phyloP scores from a whole-genome alignment of 352 stramenopile species.

The Phytophthora brassicae region DNA sequence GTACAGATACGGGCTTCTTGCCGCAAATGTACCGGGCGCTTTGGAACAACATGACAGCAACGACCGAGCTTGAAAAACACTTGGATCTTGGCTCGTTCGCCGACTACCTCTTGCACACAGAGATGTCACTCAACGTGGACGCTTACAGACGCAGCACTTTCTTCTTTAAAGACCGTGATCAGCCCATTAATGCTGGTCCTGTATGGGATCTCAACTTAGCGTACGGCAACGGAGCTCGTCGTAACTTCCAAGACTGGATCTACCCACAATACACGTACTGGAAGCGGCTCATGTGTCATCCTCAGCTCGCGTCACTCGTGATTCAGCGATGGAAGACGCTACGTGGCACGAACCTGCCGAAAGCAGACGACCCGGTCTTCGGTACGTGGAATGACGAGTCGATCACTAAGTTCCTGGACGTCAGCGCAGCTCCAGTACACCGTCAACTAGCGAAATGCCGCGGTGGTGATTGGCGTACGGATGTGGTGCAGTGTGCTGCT shows the following conservation, averaged over 20 bases:
- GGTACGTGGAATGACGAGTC: slow-evolving; percentile 55
- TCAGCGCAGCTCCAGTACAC: slow-evolving; percentile 41
- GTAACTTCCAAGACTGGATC: slow-evolving; percentile 66
- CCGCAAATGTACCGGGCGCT: slow-evolving; percentile 66
- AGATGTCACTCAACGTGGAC: slow-evolving; percentile 83
- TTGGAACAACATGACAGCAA: slow-evolving; percentile 80
- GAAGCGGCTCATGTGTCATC: slow-evolving; percentile 81
- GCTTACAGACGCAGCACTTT: slow-evolving; percentile 78
- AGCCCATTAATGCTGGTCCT: slow-evolving; percentile 74
- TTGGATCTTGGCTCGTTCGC: slow-evolving; percentile 71
- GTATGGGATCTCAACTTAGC: slow-evolving; percentile 84
- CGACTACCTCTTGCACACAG: slow-evolving; percentile 80
- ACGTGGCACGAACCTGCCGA: slow-evolving; percentile 28
- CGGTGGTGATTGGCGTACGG: slow-evolving; percentile 44
- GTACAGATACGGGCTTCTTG: slow-evolving; percentile 56
- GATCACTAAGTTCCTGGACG: slow-evolving; percentile 58
- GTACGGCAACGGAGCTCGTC: slow-evolving; percentile 67
- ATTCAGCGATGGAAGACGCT: slow-evolving; percentile 80
- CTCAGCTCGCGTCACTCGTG: slow-evolving; percentile 68
- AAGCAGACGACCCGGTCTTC: slow-evolving; percentile 17
- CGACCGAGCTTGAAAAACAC: slow-evolving; percentile 53
- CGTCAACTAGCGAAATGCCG: slow-evolving; percentile 61
- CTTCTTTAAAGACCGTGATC: slow-evolving; percentile 76
- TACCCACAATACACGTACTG: slow-evolving; percentile 78
- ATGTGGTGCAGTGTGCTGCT: slow-evolving; percentile 54